Conservation (phyloP, 164 flowering plant genomes). For the Brasenia schreberi region DNA sequence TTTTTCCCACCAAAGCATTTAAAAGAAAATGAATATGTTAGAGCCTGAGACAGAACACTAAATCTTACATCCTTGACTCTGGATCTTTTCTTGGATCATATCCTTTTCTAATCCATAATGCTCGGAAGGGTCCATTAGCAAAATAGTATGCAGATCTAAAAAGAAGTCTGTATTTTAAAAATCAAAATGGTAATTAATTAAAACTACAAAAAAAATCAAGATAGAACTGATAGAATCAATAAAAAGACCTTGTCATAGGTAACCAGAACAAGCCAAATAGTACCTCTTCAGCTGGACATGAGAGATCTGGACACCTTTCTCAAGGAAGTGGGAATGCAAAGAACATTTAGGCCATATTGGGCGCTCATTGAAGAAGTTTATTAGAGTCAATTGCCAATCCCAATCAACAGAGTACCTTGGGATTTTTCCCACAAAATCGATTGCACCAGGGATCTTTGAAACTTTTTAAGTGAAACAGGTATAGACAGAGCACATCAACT, state of each 20-base stretch:
- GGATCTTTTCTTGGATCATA: conserved; percentile 95
- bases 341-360: conserved; percentile 76
- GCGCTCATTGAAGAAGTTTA: conserved; percentile 73
- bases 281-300: conserved; percentile 47
- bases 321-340: conserved; percentile 43
- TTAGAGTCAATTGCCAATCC: conserved; percentile 53
- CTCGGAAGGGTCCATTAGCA: conserved; percentile 69
- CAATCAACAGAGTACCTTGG: conserved; percentile 39
- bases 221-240: not conserved
- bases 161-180: conserved; percentile 45
- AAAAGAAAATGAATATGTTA: not conserved
- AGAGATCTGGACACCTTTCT: conserved; percentile 35
- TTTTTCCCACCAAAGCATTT: not conserved
- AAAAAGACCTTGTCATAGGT: not conserved
- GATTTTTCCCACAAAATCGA: conserved; percentile 57
- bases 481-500: not conserved
- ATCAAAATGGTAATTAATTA: not conserved
- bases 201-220: not conserved
- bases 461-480: conserved; percentile 32
- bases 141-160: conserved; percentile 72
- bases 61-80: conserved; percentile 63
- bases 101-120: conserved; percentile 84
- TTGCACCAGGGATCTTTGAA: conserved; percentile 65
- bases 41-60: not conserved
- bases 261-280: not conserved